phyloP scores from a whole-genome alignment of 2,329 filamentous ascomycete genomes.

The Lasiodiplodia theobromae region DNA sequence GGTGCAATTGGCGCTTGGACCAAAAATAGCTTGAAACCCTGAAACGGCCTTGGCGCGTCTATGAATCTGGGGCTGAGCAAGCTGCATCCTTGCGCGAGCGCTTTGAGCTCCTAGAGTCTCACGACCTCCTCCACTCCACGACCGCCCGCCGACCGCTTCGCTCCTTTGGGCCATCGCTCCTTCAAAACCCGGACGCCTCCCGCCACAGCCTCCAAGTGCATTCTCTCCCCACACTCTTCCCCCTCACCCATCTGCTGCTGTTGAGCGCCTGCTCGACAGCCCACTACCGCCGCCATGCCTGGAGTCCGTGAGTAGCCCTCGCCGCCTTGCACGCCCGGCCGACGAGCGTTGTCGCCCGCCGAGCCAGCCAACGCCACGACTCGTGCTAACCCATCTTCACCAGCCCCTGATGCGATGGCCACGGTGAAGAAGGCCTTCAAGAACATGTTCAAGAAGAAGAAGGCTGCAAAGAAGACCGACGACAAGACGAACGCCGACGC shows the following conservation, averaged over 20 bases:
- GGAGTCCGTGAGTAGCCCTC: slow-evolving; percentile 48
- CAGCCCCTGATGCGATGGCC: slow-evolving; percentile 46
- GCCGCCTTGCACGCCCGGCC: slow-evolving; percentile 5
- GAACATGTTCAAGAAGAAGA: slow-evolving; percentile 44
- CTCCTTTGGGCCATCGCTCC: slow-evolving; percentile 27
- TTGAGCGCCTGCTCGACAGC: slow-evolving; percentile 17
- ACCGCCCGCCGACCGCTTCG: slow-evolving; percentile 29
- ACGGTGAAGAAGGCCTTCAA: slow-evolving; percentile 49
- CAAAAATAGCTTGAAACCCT: slow-evolving; percentile 29
- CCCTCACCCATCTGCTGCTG: not conserved
- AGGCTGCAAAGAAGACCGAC: slow-evolving; percentile 24
- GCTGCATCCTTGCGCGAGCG: slow-evolving; percentile 29
- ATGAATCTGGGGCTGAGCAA: slow-evolving; percentile 31
- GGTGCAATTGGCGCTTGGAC: slow-evolving; percentile 29
- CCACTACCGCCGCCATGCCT: slow-evolving; percentile 41
- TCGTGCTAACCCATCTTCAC: slow-evolving; percentile 2
- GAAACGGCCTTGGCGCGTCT: slow-evolving; percentile 22
- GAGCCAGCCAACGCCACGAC: not conserved
- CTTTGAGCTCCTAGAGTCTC: slow-evolving; percentile 29
- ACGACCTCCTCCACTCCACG: slow-evolving; percentile 29
- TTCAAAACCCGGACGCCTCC: slow-evolving; percentile 27
- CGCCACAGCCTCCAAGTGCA: slow-evolving; percentile 18
- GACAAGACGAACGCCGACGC: slow-evolving; percentile 31
- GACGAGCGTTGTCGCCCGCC: slow-evolving; percentile 4
- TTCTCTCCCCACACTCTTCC: slow-evolving; percentile 3